Evolutionary conservation across 2,329 filamentous ascomycete species (phyloP).

Genomic region (Fusarium torulosum): DNA sequence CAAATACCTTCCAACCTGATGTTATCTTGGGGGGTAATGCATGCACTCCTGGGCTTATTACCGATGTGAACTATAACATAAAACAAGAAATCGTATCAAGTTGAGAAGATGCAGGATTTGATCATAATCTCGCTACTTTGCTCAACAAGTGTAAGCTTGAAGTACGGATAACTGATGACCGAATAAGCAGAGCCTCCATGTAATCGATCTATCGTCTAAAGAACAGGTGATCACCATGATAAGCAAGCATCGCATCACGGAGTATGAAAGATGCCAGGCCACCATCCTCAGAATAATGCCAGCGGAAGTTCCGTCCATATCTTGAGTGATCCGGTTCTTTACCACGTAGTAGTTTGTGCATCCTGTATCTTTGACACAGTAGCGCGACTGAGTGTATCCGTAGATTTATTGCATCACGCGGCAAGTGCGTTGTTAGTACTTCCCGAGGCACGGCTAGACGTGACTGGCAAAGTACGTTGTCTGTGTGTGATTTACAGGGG

Average conservation of each 20-base stretch:
- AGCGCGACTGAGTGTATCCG: slow-evolving; percentile 5
- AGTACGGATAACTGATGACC: slow-evolving; percentile 28
- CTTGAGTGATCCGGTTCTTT: too few relatives aligned
- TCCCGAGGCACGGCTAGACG: slow-evolving; percentile 34
- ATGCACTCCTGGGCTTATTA: slow-evolving; percentile 29
- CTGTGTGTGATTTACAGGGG: slow-evolving; percentile 19
- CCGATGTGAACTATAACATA: slow-evolving; percentile 13
- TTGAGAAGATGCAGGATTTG: slow-evolving; percentile 26
- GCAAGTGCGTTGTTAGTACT: slow-evolving; percentile 32
- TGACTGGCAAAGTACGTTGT: slow-evolving; percentile 6
- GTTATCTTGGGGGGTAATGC: slow-evolving; percentile 37
- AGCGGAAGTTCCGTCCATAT: too few relatives aligned
- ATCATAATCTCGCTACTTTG: slow-evolving; percentile 25
- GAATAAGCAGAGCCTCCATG: slow-evolving; percentile 39
- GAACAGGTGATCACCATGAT: slow-evolving; percentile 16
- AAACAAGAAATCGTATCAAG: slow-evolving; percentile 33
- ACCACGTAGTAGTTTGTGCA: too few relatives aligned
- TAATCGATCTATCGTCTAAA: slow-evolving; percentile 25
- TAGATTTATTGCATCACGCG: slow-evolving; percentile 31
- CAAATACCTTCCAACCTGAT: slow-evolving; percentile 40
- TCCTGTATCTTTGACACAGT: too few relatives aligned
- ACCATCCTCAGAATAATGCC: slow-evolving; percentile 31
- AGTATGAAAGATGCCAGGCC: slow-evolving; percentile 33
- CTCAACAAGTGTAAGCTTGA: slow-evolving; percentile 22
- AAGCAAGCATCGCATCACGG: slow-evolving; percentile 30